These are phyloP conservation scores for Singerocomus inundabilis DNA, from an alignment of 1,284 basidiomycete species.

Conservation along the genomic window DNA sequence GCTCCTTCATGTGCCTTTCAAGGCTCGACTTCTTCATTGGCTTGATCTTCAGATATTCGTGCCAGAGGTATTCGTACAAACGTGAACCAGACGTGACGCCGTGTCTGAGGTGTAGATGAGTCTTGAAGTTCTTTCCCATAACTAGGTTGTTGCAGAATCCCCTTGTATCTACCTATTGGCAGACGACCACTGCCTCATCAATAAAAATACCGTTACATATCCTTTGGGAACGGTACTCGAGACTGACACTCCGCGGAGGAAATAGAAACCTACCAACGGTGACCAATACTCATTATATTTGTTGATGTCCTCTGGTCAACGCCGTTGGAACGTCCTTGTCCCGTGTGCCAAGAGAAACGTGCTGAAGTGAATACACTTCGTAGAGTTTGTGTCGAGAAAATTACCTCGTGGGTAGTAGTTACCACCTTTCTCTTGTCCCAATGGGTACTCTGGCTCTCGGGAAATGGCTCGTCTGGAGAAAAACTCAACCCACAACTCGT, in stretches of 20 bases:
- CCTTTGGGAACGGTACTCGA: not conserved
- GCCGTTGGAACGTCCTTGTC: not conserved
- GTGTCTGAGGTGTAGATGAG: constrained; percentile 2
- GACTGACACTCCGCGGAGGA: not conserved
- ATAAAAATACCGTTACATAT: not conserved
- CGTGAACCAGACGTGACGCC: not conserved
- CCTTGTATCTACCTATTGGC: not conserved
- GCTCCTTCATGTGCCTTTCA: constrained; percentile 8
- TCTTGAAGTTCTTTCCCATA: not conserved
- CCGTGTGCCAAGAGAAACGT: not conserved
- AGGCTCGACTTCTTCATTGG: constrained; percentile 2
- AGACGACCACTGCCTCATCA: not conserved
- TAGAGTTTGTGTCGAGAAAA: not conserved
- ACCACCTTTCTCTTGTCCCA: not conserved
- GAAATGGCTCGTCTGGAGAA: not conserved
- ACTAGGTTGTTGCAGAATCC: not conserved
- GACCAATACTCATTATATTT: constrained; percentile 3
- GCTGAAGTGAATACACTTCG: not conserved
- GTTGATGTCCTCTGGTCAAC: not conserved
- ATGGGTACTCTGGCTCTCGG: not conserved
- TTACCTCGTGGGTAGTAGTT: not conserved
- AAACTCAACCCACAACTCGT: not conserved
- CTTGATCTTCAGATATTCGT: not conserved
- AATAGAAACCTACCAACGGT: constrained; percentile 1
- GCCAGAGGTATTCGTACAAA: constrained; percentile 1